Conservation (phyloP, 2,329 filamentous ascomycete genomes). For the Fusarium duplospermum region DNA sequence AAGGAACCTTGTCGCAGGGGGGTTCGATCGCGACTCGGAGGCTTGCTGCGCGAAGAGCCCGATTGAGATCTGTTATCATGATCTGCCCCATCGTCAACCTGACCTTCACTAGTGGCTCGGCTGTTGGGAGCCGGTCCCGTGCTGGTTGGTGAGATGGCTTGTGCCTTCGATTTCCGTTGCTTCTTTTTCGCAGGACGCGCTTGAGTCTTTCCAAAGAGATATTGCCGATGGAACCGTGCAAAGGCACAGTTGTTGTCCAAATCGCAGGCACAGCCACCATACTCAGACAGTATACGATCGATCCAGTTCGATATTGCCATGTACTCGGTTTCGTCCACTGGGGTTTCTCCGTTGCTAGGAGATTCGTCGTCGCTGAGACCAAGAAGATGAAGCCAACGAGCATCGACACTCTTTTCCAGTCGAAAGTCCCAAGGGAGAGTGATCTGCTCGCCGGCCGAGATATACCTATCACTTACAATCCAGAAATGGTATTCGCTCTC, state of each 20-base stretch:
- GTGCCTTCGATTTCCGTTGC: conserved; percentile 64
- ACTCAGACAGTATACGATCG: conserved; percentile 77
- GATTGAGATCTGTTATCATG: conserved; percentile 61
- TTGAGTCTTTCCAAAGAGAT: conserved; percentile 60
- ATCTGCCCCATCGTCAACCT: conserved; percentile 65
- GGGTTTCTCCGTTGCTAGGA: conserved; percentile 60
- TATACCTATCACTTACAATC: conserved; percentile 84
- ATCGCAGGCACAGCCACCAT: conserved; percentile 83
- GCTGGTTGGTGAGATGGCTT: conserved; percentile 70
- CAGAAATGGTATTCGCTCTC: conserved; percentile 90
- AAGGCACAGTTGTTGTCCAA: conserved; percentile 72
- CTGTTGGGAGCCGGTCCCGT: conserved; percentile 72
- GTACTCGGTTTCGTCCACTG: conserved; percentile 71
- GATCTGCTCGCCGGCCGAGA: conserved; percentile 72
- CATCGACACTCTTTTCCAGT: conserved; percentile 65
- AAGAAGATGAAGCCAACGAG: conserved; percentile 68
- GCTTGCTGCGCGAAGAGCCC: conserved; percentile 70
- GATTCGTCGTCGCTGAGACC: conserved; percentile 71
- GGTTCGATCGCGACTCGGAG: conserved; percentile 73
- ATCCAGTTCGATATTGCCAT: conserved; percentile 73
- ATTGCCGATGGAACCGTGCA: conserved; percentile 70
- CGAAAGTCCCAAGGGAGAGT: conserved; percentile 77
- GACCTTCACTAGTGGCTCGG: conserved; percentile 72
- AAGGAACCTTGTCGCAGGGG: conserved; percentile 70
- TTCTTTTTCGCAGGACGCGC: conserved; percentile 61